Evolutionary conservation across 768 basidiomycete genomes (phyloP).

Genomic region (Suillus sp.): DNA sequence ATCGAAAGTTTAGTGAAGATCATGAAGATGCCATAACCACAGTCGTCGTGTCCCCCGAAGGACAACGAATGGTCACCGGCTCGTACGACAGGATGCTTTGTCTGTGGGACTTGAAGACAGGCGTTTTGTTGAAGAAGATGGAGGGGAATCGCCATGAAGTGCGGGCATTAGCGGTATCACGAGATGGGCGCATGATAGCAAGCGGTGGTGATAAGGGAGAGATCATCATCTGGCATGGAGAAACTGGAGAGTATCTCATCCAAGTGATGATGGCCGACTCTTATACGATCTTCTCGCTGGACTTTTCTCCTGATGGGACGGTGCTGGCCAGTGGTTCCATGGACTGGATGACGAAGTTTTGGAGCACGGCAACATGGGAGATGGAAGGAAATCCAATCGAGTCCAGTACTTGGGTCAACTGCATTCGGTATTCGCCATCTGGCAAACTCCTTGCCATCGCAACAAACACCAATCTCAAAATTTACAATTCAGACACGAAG

Average conservation of each 20-base stretch:
- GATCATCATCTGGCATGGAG: not conserved
- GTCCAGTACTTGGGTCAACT: not conserved
- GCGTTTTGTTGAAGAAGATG: not conserved
- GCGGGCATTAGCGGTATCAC: not conserved
- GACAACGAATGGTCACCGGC: not conserved
- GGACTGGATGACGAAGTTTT: not conserved
- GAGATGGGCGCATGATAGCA: not conserved
- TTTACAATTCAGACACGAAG: not conserved
- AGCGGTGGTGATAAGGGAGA: not conserved
- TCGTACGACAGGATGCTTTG: not conserved
- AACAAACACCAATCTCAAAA: not conserved
- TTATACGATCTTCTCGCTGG: not conserved
- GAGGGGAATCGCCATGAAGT: not conserved
- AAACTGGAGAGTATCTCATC: not conserved
- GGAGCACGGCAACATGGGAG: not conserved
- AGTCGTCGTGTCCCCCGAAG: not conserved
- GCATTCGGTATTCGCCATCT: not conserved
- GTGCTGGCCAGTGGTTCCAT: not conserved
- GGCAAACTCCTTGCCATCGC: not conserved
- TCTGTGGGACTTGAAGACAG: not conserved
- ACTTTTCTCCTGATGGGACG: not conserved
- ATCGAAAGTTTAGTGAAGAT: not conserved
- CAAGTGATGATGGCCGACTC: not conserved
- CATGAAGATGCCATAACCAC: not conserved
- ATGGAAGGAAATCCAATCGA: not conserved